Evolutionary conservation across 768 basidiomycete species (phyloP), one percentile per base, ranked within the genome.

Genomic region (Pulveroboletus frians): DNA sequence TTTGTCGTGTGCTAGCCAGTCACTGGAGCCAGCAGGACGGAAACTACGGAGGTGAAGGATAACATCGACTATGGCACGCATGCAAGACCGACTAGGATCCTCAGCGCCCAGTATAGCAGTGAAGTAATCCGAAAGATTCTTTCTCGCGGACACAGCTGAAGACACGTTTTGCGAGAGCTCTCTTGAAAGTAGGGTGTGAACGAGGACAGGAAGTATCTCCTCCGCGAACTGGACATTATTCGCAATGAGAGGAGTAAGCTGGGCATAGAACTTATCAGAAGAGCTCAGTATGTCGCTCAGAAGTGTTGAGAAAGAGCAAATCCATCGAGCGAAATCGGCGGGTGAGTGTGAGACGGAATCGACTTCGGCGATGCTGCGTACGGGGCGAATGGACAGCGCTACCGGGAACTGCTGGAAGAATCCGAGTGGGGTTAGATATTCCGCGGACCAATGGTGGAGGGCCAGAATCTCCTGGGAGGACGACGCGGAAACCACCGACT

Each of bases 11-110:
- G 78, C 76, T n/a, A 75, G 59, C 18, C 68, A 69, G 42, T 75
- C 74, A 5, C 60, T 52, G 1, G 69, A 54, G 13, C 59, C 59
- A 8, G 61, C 66, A 5, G 76, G 76, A 3, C 58, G 61, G 53
- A 85, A 88, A 57, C 80, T 71, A 8, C 94, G 88, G 21, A 97
- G 77, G 66, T 96, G 85, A 17, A 95, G 74, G 26, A 92, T 72
- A 37, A 83, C 76, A 43, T 85, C 82, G 44, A 97, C 80, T 46
- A 97, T 75, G 13, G 78, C 75, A 46, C 69, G 69, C 43, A 69
- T 73, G 66, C 42, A 83, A 64, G 69, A 90, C 46, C 78, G 57
- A 60, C 18, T 60, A 39, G 31, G 43, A 59, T 56, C 63, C 17
- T 68, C 64, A 13, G 50, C 45, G 13, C 43, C 30, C 17, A 68